These are phyloP conservation scores for maize (Zea mays) DNA, from an alignment of 176 grass and related monocot genomes.

Conservation along the genomic window DNA sequence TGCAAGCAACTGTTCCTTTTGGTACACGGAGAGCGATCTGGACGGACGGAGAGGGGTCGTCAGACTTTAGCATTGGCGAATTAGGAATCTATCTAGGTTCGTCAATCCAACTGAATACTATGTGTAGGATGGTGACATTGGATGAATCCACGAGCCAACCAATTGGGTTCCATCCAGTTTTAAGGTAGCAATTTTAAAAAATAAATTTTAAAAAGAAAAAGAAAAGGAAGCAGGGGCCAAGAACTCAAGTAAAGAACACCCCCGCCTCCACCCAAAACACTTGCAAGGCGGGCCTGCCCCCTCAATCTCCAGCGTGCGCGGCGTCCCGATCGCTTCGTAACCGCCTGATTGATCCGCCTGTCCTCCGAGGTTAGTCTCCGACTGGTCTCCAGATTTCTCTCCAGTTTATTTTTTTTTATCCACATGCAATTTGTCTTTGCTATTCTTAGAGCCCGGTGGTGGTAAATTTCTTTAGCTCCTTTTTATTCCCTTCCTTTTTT, in stretches of 20 bases:
- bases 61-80: constrained; percentile 1
- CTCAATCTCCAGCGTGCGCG: constrained; percentile 12
- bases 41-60: constrained; percentile 7
- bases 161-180: background rate
- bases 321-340: constrained; percentile 43
- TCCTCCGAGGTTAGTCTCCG: constrained; percentile 53
- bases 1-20: background rate
- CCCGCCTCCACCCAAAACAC: constrained; percentile 26
- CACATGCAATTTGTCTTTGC: constrained; percentile 32
- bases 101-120: constrained; percentile 29
- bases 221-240: background rate
- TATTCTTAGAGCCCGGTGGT: constrained; percentile 55
- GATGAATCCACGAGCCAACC: constrained; percentile 4
- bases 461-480: constrained; percentile 25
- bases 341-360: constrained; percentile 41
- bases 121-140: constrained; percentile 5
- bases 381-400: constrained; percentile 45
- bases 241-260: constrained; percentile 40
- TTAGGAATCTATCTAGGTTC: constrained; percentile 16
- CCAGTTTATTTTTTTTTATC: background rate
- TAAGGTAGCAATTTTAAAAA: background rate
- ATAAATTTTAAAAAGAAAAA: background rate
- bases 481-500: constrained; percentile 8
- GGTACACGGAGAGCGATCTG: background rate
- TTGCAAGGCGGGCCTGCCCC: constrained; percentile 28